Evolutionary conservation across 2,329 filamentous ascomycete species (phyloP), one percentile per base, ranked within the genome.

Genomic region (Arthrinium puccinioides): DNA sequence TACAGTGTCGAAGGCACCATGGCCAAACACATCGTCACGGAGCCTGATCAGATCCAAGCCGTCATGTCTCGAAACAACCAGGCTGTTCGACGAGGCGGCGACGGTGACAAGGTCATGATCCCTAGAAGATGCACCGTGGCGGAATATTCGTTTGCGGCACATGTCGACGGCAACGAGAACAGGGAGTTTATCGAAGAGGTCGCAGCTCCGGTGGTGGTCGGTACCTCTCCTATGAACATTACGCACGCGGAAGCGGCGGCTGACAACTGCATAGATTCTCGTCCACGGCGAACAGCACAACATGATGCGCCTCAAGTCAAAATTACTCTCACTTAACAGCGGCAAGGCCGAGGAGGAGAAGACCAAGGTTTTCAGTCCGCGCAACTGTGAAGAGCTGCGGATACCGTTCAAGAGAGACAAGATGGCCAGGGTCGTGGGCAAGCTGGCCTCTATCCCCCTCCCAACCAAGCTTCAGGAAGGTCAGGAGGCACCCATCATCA

Each of bases 1-100:
- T 98, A 98, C 65, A 96, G 88, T 43, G 90, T 98, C 7, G 92
- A 98, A 62, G 92, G 92, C 6, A 98, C 92, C 1, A 97, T 98
- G 90, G 92, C 88, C 4, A 90, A 95, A 61, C 81, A 92, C 51
- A 86, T 98, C 44, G 83, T 97, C 64, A 87, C 90, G 48, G 92
- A 97, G 56, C 92, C 92, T 0, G 89, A 96, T 43, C 82, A 88
- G 52, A 97, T 98, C 40, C 88, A 88, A 42, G 90, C 90, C 0
- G 84, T 97, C 52, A 97, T 95, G 82, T 87, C 82, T 28, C 72
- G 84, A 39, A 79, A 76, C 50, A 72, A 74, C 21, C 79, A 76
- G 1, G 76, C 74, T 3, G 75, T 79, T 28, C 72, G 81, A 20
- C 72, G 78, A 6, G 76, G 76, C 5, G 78, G 72, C 2, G 85